Conservation (phyloP, 768 basidiomycete genomes). For the Russula lepida region DNA sequence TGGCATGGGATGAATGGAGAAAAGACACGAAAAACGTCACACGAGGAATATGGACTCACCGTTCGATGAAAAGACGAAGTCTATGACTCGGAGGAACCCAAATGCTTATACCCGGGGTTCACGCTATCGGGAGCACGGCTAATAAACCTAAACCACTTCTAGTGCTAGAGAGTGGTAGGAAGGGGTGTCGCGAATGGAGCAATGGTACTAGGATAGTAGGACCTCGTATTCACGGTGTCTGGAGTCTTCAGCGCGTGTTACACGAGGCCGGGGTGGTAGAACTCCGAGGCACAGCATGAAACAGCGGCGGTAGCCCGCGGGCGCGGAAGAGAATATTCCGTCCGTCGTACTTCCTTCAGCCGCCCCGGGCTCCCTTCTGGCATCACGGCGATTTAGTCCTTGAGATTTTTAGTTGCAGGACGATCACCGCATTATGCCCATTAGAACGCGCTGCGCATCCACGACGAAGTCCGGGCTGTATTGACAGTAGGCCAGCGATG, state of each 20-base stretch:
- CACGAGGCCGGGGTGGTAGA: background rate
- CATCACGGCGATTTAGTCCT: background rate
- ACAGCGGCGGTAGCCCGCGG: background rate
- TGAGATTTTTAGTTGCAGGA: background rate
- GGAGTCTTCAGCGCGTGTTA: background rate
- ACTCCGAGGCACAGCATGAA: background rate
- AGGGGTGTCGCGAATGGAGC: too few species aligned
- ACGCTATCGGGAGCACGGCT: background rate
- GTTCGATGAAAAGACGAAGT: background rate
- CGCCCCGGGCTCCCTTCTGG: background rate
- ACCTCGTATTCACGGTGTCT: background rate
- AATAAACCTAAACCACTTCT: background rate
- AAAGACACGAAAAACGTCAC: background rate
- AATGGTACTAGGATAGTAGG: background rate
- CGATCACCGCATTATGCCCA: background rate
- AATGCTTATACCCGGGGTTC: background rate
- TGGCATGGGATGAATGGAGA: background rate
- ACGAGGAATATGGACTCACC: background rate
- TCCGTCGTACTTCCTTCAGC: background rate
- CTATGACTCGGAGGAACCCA: background rate
- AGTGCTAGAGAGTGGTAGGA: background rate
- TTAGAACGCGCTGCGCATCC: background rate
- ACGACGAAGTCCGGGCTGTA: background rate
- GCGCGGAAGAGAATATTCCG: background rate
- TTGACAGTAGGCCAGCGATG: background rate